phyloP scores from a whole-genome alignment of 371 early-diverging fungal genomes.

The Mucor ambiguus region DNA sequence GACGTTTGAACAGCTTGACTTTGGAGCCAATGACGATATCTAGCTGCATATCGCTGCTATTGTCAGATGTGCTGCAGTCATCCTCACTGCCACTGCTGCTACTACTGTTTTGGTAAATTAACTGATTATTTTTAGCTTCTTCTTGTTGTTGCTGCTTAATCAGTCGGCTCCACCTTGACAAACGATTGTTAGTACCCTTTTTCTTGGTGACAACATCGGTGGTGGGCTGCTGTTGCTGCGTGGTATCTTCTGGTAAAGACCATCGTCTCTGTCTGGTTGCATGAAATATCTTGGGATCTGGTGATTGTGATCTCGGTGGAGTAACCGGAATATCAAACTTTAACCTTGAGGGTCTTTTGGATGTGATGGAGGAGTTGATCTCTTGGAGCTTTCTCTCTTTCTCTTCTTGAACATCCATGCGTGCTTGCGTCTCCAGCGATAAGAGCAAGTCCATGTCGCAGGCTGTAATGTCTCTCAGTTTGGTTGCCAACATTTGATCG shows the following conservation, averaged over 20 bases:
- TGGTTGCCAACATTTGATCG: constrained; percentile 13
- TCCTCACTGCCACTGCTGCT: constrained; percentile 6
- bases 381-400: constrained; percentile 12
- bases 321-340: constrained; percentile 36
- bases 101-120: not conserved
- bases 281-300: constrained; percentile 5
- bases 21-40: constrained; percentile 25
- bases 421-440: constrained; percentile 39
- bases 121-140: constrained; percentile 6
- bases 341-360: constrained; percentile 15
- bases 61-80: not conserved
- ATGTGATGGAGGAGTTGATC: not conserved
- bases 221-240: not conserved
- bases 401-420: constrained; percentile 33
- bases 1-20: constrained; percentile 36
- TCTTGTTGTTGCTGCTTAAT: constrained; percentile 15
- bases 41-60: not conserved
- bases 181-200: not conserved
- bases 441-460: constrained; percentile 37
- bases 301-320: constrained; percentile 22
- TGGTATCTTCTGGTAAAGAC: constrained; percentile 26
- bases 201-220: constrained; percentile 5
- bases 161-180: constrained; percentile 12
- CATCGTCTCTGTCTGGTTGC: constrained; percentile 20
- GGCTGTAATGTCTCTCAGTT: constrained; percentile 27